Conservation (phyloP, 1,284 basidiomycete genomes). For the Sanguinoderma infundibulare region DNA sequence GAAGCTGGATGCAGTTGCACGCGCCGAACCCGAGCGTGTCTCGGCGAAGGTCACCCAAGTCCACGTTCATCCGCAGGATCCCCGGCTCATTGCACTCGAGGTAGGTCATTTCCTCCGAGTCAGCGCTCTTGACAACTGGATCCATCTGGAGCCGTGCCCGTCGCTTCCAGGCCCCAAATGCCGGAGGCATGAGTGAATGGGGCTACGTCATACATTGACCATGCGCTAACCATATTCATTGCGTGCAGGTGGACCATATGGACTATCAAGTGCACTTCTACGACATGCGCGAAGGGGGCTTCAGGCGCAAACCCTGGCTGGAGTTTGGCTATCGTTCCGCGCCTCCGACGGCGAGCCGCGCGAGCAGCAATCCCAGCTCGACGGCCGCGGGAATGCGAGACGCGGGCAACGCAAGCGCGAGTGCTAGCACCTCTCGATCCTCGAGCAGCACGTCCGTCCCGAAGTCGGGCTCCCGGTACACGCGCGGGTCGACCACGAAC, state of each 20-base stretch:
- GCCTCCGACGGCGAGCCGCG: slow-evolving; percentile 27
- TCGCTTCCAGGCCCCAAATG: not conserved
- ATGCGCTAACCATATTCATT: slow-evolving; percentile 11
- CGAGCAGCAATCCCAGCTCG: slow-evolving; percentile 21
- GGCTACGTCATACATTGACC: not conserved
- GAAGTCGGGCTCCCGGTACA: slow-evolving; percentile 28
- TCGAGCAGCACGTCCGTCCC: slow-evolving; percentile 7
- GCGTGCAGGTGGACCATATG: slow-evolving; percentile 49
- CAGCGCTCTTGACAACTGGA: not conserved
- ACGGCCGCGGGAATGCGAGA: not conserved
- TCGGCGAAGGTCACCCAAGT: slow-evolving; percentile 47
- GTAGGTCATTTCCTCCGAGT: slow-evolving; percentile 36
- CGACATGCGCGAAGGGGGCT: slow-evolving; percentile 45
- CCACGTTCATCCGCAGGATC: slow-evolving; percentile 48
- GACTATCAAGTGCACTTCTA: slow-evolving; percentile 52
- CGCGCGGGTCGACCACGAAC: slow-evolving; percentile 35
- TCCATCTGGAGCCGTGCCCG: not conserved
- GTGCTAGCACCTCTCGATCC: slow-evolving; percentile 9
- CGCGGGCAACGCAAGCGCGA: slow-evolving; percentile 21
- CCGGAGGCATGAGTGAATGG: slow-evolving; percentile 5
- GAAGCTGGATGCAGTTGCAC: slow-evolving; percentile 36
- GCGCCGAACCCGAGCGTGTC: slow-evolving; percentile 35
- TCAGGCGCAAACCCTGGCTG: slow-evolving; percentile 44
- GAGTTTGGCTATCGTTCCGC: slow-evolving; percentile 48
- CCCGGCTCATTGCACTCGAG: slow-evolving; percentile 50